Base-by-base conservation (phyloP, 2,329 filamentous ascomycete genomes). In the Metarhizium rileyi region DNA sequence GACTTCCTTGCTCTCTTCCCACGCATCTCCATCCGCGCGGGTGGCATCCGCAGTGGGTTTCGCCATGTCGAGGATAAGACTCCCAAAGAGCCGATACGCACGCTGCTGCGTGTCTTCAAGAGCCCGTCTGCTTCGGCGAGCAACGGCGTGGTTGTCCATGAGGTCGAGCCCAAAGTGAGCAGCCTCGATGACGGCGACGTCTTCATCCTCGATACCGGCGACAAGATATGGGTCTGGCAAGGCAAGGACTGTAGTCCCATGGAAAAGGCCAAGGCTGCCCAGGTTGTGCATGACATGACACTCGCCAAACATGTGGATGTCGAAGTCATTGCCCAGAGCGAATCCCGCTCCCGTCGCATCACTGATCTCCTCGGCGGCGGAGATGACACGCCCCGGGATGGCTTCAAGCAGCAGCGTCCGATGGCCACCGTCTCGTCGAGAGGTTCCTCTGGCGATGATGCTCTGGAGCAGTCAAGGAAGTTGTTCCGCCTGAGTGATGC, bases 211-310 rank as follows among this genome's bases (percentile, higher is more conserved):
- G 82, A 86, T 56, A 72, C 71, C 47, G 75, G 75, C 23, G 69
- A 77, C 46, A 84, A 84, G 67, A 81, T 86, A 55, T 84, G 78
- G 73, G 78, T 84, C 4, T 86, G 83, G 83, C 83, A 86, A 66
- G 83, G 83, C 46, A 73, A 72, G 57, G 72, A 71, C 40, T 83
- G 80, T 60, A 81, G 76, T 44, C 82, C 81, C 0, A 83, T 84
- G 78, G 83, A 86, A 59, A 85, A 83, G 67, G 76, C 77, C 42
- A 83, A 81, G 66, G 80, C 81, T 0, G 82, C 82, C 0, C 80
- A 83, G 61, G 79, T 85, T 2, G 81, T 85, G 4, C 75, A 83
- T 57, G 78, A 83, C 52, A 72, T 81, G 73, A 83, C 76, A 0
- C 64, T 78, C 7, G 80, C 79, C 12, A 85, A 84, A 59, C 76